Base-by-base conservation (phyloP, 441 rosid genomes). In the Omphalea diandra region DNA sequence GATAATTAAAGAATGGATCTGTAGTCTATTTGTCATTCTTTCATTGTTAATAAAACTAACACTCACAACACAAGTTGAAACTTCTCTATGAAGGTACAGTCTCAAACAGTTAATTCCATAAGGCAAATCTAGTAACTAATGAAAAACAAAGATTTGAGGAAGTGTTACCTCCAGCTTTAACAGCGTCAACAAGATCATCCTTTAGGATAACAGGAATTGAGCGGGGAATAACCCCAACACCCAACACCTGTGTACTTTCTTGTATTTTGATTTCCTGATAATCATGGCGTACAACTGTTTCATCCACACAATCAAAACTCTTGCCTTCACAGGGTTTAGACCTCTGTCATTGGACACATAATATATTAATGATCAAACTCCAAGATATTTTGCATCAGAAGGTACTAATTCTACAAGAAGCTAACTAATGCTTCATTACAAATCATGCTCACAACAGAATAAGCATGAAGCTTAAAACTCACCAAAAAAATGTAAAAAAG, bases 251-350 rank as follows among this genome's bases (percentile, higher is more conserved):
- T 7, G 96, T 88, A 64, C 89, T 90, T 81, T 95, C 99, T 87
- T 95, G 99, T 74, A 95, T 83, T 84, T 95, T 95, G 73, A 93
- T 85, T 87, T 95, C 98, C 78, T 93, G 98, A 78, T 90, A 95
- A 76, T 95, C 99, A 64, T 95, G 98, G 76, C 91, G 84, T 62
- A 84, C 72, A 58, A 83, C 81, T 47, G 92, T 86, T 72, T 87
- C 89, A 38, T 89, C 96, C 18, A 92, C 75, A 49, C 78, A 82
- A 67, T 85, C 88, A 73, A 95, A 95, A 63, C 76, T 85, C 66
- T 81, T 81, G 79, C 98, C 96, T 84, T 88, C 94, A 73, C 98
- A 95, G 67, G 83, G 77, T 71, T 84, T 86, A 31, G 84, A 77
- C 71, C 80, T 81, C 97, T 94, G 86, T 65, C 73, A 85, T 74